phyloP scores from a whole-genome alignment of 1,284 basidiomycete species.

The Sporisorium iseilematis-ciliati region DNA sequence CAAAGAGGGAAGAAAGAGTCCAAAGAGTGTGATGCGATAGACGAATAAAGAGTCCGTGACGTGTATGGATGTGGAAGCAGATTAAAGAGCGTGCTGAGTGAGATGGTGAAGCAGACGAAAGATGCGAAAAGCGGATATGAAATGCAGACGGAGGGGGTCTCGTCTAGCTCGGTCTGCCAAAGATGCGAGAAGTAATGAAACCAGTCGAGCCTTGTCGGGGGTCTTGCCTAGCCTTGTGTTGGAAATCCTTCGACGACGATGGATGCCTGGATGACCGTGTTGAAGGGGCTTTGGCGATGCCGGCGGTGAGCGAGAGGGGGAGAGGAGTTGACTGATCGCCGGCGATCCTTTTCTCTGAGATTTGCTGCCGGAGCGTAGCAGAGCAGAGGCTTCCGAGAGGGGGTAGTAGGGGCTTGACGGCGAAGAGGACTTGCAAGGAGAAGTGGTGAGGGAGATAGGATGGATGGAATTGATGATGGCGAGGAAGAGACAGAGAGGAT shows the following conservation, averaged over 20 bases:
- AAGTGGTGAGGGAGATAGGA: neutral
- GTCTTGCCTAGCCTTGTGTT: neutral
- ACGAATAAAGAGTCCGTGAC: neutral
- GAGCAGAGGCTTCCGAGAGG: neutral
- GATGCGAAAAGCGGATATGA: neutral
- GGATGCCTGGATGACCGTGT: neutral
- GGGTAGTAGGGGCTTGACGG: neutral
- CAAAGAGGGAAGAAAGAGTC: neutral
- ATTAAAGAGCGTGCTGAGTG: slow-evolving; percentile 7
- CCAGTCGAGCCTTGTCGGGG: neutral
- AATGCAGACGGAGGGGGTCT: neutral
- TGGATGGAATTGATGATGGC: neutral
- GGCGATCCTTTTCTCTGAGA: slow-evolving; percentile 27
- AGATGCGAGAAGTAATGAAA: neutral
- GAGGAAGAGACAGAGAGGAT: neutral
- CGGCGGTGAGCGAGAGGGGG: neutral
- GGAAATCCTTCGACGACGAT: neutral
- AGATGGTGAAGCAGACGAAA: too few species aligned
- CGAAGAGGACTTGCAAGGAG: neutral
- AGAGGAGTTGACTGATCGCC: slow-evolving; percentile 21
- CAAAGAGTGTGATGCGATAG: slow-evolving; percentile 4
- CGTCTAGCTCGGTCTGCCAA: neutral
- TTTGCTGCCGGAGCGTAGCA: slow-evolving; percentile 7
- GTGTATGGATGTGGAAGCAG: neutral
- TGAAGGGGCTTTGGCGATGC: neutral